phyloP scores from a whole-genome alignment of 108 stramenopile genomes.

The Cyclotella kingstonii region DNA sequence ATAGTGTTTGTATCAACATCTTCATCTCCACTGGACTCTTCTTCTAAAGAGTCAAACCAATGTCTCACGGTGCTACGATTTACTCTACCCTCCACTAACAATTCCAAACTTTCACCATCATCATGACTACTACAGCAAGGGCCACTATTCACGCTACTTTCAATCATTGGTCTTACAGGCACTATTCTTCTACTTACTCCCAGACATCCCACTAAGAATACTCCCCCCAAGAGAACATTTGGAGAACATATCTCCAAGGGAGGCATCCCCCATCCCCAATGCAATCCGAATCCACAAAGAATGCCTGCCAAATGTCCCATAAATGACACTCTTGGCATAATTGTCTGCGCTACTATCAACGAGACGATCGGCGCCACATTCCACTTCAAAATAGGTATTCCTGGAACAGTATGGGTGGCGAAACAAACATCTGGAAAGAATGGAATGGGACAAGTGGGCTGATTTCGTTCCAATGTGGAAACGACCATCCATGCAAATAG shows the following conservation, averaged over 20 bases:
- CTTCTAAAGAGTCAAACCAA: too few species aligned
- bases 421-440: constrained; percentile 76
- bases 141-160: constrained; percentile 16
- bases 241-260: constrained; percentile 63
- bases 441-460: constrained; percentile 66
- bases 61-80: too few species aligned
- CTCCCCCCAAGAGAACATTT: constrained; percentile 55
- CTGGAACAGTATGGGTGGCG: constrained; percentile 39
- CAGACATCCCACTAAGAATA: constrained; percentile 40
- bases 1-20: neutral
- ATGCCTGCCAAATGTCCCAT: constrained; percentile 83
- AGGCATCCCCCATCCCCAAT: constrained; percentile 61
- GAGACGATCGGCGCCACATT: constrained; percentile 71
- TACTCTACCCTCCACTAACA: constrained; percentile 13
- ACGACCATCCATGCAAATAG: constrained; percentile 84
- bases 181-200: constrained; percentile 18
- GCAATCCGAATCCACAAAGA: constrained; percentile 63
- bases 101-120: constrained; percentile 6
- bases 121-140: neutral
- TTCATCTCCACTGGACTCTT: neutral
- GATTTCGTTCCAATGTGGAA: constrained; percentile 47
- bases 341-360: constrained; percentile 59
- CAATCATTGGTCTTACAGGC: constrained; percentile 21
- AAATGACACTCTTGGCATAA: constrained; percentile 74
- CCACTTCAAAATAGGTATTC: constrained; percentile 40